Evolutionary conservation across 495 filamentous ascomycete genomes (phyloP).

Genomic region (Penicillium mononematosum): DNA sequence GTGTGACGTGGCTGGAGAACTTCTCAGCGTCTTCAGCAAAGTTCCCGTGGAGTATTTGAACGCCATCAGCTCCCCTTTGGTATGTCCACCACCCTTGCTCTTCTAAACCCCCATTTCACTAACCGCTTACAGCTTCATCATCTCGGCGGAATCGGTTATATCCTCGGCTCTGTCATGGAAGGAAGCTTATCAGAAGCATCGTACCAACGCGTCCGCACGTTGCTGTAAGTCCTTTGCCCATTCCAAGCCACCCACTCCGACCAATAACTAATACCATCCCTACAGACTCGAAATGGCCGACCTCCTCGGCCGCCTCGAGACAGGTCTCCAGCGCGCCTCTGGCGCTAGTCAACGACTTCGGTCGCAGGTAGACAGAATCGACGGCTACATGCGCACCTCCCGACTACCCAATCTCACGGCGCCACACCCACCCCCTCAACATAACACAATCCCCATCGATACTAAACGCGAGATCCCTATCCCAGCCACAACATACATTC

Average conservation of each 20-base stretch:
- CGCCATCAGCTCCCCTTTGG: slow-evolving; percentile 51
- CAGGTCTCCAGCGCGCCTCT: slow-evolving; percentile 36
- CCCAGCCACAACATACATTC: slow-evolving; percentile 12
- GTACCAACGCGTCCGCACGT: slow-evolving; percentile 43
- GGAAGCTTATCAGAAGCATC: slow-evolving; percentile 46
- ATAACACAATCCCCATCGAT: slow-evolving; percentile 8
- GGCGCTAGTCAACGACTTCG: slow-evolving; percentile 43
- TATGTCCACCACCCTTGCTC: slow-evolving; percentile 12
- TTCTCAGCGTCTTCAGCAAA: slow-evolving; percentile 45
- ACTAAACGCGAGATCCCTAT: slow-evolving; percentile 17
- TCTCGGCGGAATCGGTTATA: slow-evolving; percentile 49
- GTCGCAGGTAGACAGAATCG: slow-evolving; percentile 45
- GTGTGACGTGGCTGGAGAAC: slow-evolving; percentile 48
- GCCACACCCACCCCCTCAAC: slow-evolving; percentile 14
- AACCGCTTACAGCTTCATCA: slow-evolving; percentile 39
- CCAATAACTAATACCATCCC: neutral
- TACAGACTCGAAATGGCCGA: slow-evolving; percentile 45
- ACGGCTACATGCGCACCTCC: slow-evolving; percentile 47
- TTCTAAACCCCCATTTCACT: neutral
- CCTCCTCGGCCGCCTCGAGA: slow-evolving; percentile 47
- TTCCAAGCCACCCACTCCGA: neutral
- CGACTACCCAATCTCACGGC: slow-evolving; percentile 20
- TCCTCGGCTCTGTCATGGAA: slow-evolving; percentile 51
- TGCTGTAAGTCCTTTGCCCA: slow-evolving; percentile 30
- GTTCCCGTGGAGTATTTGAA: slow-evolving; percentile 46